Conservation (phyloP, 805 yeast species). For the Millerozyma acaciae region DNA sequence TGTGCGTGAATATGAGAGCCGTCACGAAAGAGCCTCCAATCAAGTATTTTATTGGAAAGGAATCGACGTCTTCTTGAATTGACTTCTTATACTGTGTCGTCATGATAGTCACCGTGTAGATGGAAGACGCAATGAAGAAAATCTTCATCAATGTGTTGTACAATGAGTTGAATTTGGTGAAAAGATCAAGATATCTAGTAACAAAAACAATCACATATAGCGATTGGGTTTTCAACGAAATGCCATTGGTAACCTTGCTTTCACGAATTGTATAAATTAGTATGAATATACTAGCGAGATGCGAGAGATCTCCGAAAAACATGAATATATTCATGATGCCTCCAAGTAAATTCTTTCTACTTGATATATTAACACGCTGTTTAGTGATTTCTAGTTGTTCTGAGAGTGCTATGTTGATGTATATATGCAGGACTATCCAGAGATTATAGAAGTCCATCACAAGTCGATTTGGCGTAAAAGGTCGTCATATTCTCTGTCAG, state of each 20-base stretch:
- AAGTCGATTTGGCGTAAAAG: constrained; percentile 7
- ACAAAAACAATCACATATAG: constrained; percentile 52
- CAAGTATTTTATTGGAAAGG: constrained; percentile 71
- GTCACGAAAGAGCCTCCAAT: constrained; percentile 55
- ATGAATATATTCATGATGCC: constrained; percentile 43
- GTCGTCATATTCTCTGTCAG: constrained; percentile 16
- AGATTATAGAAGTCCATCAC: not conserved
- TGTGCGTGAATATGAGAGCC: constrained; percentile 60
- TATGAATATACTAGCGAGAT: constrained; percentile 72
- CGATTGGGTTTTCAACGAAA: constrained; percentile 84
- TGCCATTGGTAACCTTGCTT: constrained; percentile 70
- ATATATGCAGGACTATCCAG: too few relatives aligned
- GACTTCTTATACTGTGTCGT: constrained; percentile 53
- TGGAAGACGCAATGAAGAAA: constrained; percentile 70
- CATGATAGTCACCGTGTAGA: constrained; percentile 73
- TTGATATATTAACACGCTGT: constrained; percentile 4
- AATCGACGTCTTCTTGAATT: constrained; percentile 59
- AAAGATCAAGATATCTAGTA: constrained; percentile 37
- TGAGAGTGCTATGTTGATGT: too few relatives aligned
- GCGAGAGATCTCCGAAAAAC: constrained; percentile 71
- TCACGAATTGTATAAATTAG: constrained; percentile 65
- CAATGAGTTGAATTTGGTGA: constrained; percentile 54
- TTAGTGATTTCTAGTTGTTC: too few relatives aligned
- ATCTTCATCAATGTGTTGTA: constrained; percentile 82
- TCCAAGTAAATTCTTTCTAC: constrained; percentile 2